Conservation (phyloP, 2,329 filamentous ascomycete species). For the Fusarium nygamai region DNA sequence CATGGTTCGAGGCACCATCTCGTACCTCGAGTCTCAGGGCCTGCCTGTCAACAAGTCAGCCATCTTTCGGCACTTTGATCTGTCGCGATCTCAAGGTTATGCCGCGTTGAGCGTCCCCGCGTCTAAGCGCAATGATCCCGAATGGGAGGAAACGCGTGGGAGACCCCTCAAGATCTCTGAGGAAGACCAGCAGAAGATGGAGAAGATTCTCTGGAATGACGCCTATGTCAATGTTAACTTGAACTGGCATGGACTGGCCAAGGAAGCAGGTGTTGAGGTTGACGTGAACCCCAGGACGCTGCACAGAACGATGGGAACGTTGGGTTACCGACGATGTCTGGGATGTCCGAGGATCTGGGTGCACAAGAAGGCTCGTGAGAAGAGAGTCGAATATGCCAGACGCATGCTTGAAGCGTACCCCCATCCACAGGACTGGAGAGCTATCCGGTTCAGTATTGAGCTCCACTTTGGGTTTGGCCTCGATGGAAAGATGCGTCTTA, state of each 20-base stretch:
- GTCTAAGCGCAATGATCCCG: conserved; percentile 49
- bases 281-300: conserved; percentile 49
- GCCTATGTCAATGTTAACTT: conserved; percentile 45
- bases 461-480: conserved; percentile 53
- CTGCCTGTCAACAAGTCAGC: conserved; percentile 53
- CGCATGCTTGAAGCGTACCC: conserved; percentile 48
- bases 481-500: conserved; percentile 49
- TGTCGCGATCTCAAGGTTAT: conserved; percentile 52
- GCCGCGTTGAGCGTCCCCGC: conserved; percentile 48
- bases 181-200: conserved; percentile 50
- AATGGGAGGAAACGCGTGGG: conserved; percentile 52
- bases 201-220: conserved; percentile 51
- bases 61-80: conserved; percentile 53
- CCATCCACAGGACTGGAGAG: conserved; percentile 46
- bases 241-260: conserved; percentile 49
- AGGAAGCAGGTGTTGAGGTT: conserved; percentile 47
- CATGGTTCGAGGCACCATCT: conserved; percentile 53
- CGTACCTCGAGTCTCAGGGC: conserved; percentile 52
- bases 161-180: conserved; percentile 49
- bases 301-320: conserved; percentile 51
- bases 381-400: conserved; percentile 48
- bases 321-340: conserved; percentile 50
- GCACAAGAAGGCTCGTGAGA: conserved; percentile 47
- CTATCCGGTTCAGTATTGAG: conserved; percentile 50
- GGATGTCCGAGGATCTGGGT: conserved; percentile 45